A percentile compares a stretch with the other conserved stretches of the same genome.
Conservation (phyloP, 169 alveolate genomes). For the Plasmodium malariae region DNA sequence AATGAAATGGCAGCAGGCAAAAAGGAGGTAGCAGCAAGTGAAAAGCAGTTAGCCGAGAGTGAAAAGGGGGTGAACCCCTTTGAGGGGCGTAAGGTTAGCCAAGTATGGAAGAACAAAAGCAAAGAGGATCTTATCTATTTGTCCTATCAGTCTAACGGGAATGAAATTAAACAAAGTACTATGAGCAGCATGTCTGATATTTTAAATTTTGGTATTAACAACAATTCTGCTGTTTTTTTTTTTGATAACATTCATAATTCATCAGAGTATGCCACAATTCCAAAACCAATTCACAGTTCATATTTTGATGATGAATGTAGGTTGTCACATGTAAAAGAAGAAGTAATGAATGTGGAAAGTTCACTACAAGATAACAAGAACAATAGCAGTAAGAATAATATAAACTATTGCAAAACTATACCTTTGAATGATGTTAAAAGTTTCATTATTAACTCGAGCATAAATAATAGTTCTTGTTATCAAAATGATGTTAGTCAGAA, state of each 20-base stretch:
- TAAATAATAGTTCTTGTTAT: not conserved
- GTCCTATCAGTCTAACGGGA: not conserved
- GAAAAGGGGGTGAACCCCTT: too few species aligned
- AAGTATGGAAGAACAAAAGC: too few species aligned
- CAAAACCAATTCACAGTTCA: slow-evolving; percentile 33
- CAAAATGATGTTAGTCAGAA: not conserved
- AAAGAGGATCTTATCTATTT: too few species aligned
- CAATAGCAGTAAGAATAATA: not conserved
- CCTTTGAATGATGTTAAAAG: slow-evolving; percentile 20
- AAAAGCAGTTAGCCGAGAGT: too few species aligned
- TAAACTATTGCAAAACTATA: not conserved
- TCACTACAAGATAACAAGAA: not conserved
- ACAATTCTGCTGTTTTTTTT: slow-evolving; percentile 42
- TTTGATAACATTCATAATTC: slow-evolving; percentile 60
- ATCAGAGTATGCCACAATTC: slow-evolving; percentile 16
- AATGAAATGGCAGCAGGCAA: too few species aligned
- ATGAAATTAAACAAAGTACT: slow-evolving; percentile 33
- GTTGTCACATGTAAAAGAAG: not conserved
- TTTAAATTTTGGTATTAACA: slow-evolving; percentile 13
- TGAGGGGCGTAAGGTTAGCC: too few species aligned
- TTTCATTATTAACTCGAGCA: slow-evolving; percentile 1
- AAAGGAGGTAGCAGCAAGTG: too few species aligned
- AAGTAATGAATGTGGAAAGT: not conserved
- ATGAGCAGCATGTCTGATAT: slow-evolving; percentile 49
- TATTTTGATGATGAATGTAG: not conserved